Conservation (phyloP, 2,329 filamentous ascomycete species). For the Chalaropsis thielavioides region DNA sequence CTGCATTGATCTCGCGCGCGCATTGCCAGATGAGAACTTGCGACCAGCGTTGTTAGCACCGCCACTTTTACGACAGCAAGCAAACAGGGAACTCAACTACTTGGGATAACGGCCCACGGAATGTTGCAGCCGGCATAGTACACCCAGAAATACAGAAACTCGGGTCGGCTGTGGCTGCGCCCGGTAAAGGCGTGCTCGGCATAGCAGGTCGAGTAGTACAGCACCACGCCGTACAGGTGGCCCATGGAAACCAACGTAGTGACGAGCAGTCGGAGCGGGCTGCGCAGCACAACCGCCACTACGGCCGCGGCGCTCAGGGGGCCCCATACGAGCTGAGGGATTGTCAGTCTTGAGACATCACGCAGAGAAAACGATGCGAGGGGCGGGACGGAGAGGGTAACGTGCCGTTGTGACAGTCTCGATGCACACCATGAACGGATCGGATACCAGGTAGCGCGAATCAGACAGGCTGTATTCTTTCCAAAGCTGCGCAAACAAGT, state of each 20-base stretch:
- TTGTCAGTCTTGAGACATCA: not conserved
- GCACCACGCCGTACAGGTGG: constrained; percentile 45
- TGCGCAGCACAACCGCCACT: constrained; percentile 30
- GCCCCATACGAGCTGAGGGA: constrained; percentile 37
- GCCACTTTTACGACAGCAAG: constrained; percentile 20
- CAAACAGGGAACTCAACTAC: not conserved
- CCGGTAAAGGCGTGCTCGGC: constrained; percentile 33
- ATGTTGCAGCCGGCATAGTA: constrained; percentile 48
- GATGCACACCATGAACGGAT: constrained; percentile 75
- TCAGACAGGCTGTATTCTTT: constrained; percentile 84
- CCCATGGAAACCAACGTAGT: constrained; percentile 38
- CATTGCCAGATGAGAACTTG: constrained; percentile 26
- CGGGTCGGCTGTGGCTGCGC: constrained; percentile 41
- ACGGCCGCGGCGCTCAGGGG: constrained; percentile 41
- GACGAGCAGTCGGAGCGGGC: constrained; percentile 34
- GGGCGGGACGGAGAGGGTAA: constrained; percentile 4
- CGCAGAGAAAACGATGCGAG: not conserved
- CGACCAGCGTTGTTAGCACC: constrained; percentile 35
- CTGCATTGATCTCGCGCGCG: not conserved
- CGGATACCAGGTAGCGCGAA: constrained; percentile 69
- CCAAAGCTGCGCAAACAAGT: constrained; percentile 73
- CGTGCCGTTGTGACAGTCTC: constrained; percentile 67
- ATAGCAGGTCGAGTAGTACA: constrained; percentile 47
- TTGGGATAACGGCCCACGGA: constrained; percentile 32
- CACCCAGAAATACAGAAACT: constrained; percentile 47